A percentile compares a stretch with the other conserved stretches of the same genome.
phyloP scores from a whole-genome alignment of 1,284 basidiomycete genomes.

The Microbotryum silenes-acaulis region DNA sequence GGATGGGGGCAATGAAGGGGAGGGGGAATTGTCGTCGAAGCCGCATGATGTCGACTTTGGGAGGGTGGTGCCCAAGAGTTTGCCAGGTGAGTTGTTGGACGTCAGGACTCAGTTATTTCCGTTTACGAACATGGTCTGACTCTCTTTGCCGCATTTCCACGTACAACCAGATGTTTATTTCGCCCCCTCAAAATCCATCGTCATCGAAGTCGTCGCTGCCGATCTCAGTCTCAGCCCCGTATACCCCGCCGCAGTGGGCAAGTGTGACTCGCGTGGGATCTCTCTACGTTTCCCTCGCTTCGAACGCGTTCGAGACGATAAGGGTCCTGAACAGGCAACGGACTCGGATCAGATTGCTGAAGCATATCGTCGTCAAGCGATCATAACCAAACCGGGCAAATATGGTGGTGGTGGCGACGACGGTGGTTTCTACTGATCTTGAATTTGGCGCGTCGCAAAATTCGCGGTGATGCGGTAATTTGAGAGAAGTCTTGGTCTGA shows the following conservation, averaged over 20 bases:
- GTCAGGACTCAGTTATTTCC: neutral
- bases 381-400: conserved; percentile 53
- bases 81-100: neutral
- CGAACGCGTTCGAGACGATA: conserved; percentile 85
- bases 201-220: conserved; percentile 97
- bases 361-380: conserved; percentile 85
- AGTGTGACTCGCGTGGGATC: conserved; percentile 78
- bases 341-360: conserved; percentile 89
- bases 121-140: neutral
- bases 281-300: conserved; percentile 95
- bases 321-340: conserved; percentile 82
- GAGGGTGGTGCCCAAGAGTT: conserved; percentile 20
- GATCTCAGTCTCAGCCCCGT: conserved; percentile 94
- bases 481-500: neutral
- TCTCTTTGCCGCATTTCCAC: no score
- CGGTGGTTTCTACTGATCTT: conserved; percentile 76
- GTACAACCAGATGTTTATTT: conserved; percentile 32
- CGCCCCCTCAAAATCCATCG: conserved; percentile 45
- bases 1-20: conserved; percentile 23
- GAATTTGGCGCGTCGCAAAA: neutral
- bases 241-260: conserved; percentile 71
- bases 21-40: conserved; percentile 30
- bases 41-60: conserved; percentile 12
- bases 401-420: conserved; percentile 53
- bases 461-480: no score